Conservation (phyloP, 441 rosid species). For the Euphorbia schlechtendalii region DNA sequence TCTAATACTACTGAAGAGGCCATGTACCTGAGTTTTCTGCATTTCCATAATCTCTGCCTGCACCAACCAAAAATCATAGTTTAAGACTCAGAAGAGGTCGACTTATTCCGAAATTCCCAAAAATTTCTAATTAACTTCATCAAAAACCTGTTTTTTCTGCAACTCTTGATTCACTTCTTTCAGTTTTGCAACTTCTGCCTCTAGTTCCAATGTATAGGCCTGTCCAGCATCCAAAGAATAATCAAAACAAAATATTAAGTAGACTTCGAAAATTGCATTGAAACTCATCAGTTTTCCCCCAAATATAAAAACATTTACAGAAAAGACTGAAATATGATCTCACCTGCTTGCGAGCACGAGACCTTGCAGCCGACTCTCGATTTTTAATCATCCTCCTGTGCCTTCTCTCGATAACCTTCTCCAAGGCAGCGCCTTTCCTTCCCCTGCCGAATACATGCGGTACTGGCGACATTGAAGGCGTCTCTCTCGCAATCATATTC, state of each 20-base stretch:
- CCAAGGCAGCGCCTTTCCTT: constrained; percentile 59
- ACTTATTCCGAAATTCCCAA: constrained; percentile 10
- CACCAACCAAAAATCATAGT: constrained; percentile 25
- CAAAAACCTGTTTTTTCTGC: constrained; percentile 55
- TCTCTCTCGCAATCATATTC: constrained; percentile 58
- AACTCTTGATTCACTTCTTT: constrained; percentile 60
- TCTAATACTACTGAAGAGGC: constrained; percentile 17
- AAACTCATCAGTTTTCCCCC: too few relatives aligned
- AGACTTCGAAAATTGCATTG: constrained; percentile 2
- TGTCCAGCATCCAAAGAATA: constrained; percentile 24
- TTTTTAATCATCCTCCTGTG: constrained; percentile 96
- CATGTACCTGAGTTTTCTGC: constrained; percentile 66
- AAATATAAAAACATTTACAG: neutral
- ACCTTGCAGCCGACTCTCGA: constrained; percentile 95
- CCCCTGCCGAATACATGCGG: constrained; percentile 69
- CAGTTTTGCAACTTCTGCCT: constrained; percentile 77
- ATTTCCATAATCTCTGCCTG: constrained; percentile 62
- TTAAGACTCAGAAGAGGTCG: constrained; percentile 8
- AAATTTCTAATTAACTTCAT: constrained; percentile 6
- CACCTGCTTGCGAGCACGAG: constrained; percentile 96
- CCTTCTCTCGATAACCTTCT: constrained; percentile 94
- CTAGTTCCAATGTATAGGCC: constrained; percentile 84
- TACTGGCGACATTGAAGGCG: constrained; percentile 62
- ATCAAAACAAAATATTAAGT: constrained; percentile 2
- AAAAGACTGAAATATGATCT: constrained; percentile 8